Conservation (phyloP, 139 green algal species). For the Auxenochlorella pyrenoidosa region DNA sequence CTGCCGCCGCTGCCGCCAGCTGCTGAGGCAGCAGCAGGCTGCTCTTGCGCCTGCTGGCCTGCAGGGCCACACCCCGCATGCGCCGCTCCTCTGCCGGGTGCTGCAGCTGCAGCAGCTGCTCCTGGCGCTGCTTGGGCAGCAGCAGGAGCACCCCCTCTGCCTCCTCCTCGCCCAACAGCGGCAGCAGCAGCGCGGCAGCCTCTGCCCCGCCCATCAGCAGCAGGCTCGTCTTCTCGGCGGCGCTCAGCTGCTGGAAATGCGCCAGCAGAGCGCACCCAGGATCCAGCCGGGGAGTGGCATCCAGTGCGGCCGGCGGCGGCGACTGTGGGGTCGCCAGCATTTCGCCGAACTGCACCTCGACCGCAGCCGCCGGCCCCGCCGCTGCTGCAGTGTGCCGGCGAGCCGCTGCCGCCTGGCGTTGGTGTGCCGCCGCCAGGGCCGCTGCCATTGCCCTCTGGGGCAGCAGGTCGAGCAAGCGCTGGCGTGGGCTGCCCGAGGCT, state of each 20-base stretch:
- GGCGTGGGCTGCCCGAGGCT: too few relatives aligned
- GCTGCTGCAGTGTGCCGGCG: not conserved
- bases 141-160: conserved; percentile 7
- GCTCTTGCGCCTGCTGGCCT: not conserved
- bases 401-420: not conserved
- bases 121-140: conserved; percentile 26
- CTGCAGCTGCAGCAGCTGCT: conserved; percentile 8
- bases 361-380: not conserved
- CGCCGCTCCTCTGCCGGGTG: not conserved
- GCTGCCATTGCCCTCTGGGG: not conserved
- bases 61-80: not conserved
- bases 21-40: conserved; percentile 29
- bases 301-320: not conserved
- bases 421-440: not conserved
- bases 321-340: not conserved
- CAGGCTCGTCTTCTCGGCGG: conserved; percentile 19
- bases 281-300: not conserved
- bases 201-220: conserved; percentile 15
- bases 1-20: conserved; percentile 1
- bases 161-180: not conserved
- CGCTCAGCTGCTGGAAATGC: conserved; percentile 8
- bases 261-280: not conserved
- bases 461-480: not conserved
- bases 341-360: not conserved
- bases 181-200: conserved; percentile 17